A percentile compares a stretch with the other conserved stretches of the same genome.
Conservation (phyloP, 306 rosid genomes). For the Senna siamea region DNA sequence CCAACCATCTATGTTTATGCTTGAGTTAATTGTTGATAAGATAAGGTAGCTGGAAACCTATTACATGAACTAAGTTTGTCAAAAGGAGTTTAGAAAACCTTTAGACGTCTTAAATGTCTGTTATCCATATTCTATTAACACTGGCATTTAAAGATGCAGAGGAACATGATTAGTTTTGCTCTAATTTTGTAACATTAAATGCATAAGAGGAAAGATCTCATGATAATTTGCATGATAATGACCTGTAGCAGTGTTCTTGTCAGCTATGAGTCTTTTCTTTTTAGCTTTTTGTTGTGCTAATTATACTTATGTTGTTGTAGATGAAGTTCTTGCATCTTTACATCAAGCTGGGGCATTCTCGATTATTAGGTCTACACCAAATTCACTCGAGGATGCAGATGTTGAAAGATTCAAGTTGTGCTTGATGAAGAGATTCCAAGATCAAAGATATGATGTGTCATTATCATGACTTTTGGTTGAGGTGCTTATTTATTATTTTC, state of each 20-base stretch:
- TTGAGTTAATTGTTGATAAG: conserved; percentile 14
- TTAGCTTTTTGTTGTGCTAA: conserved; percentile 3
- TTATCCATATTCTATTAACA: conserved; percentile 17
- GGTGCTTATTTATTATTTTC: background rate
- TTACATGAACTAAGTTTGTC: background rate
- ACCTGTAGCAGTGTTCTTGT: too few relatives aligned
- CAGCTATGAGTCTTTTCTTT: background rate
- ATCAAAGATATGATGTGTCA: conserved; percentile 61
- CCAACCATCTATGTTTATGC: background rate
- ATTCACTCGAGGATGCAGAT: conserved; percentile 61
- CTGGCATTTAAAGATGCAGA: conserved; percentile 7
- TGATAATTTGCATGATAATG: too few relatives aligned
- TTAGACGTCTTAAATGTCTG: conserved; percentile 11
- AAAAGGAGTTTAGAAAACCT: conserved; percentile 24
- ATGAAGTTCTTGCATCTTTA: conserved; percentile 70
- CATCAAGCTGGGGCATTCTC: conserved; percentile 76
- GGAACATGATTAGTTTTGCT: conserved; percentile 22
- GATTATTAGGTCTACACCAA: conserved; percentile 66
- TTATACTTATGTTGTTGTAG: conserved; percentile 44
- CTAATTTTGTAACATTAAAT: conserved; percentile 3
- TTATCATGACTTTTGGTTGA: conserved; percentile 42
- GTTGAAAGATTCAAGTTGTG: conserved; percentile 60
- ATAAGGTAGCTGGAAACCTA: conserved; percentile 15
- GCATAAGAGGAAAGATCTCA: too few relatives aligned
- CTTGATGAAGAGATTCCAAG: conserved; percentile 80